Conservation (phyloP, 345 rosid species). For the Gossypium turneri region DNA sequence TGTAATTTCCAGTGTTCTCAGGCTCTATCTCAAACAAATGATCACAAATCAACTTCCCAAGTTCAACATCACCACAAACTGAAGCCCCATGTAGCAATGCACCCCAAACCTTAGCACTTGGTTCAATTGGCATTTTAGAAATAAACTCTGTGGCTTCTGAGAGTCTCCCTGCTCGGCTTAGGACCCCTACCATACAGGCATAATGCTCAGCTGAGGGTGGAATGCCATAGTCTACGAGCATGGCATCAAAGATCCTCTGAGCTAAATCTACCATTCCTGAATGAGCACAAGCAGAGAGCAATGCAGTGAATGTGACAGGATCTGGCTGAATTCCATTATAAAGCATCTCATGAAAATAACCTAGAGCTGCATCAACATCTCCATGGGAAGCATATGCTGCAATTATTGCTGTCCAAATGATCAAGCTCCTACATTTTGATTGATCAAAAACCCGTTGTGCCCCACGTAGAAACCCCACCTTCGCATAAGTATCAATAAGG, state of each 20-base stretch:
- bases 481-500: constrained; percentile 65
- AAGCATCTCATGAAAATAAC: constrained; percentile 56
- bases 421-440: constrained; percentile 51
- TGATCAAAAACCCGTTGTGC: constrained; percentile 57
- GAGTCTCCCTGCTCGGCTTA: constrained; percentile 70
- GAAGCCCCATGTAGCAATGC: constrained; percentile 81
- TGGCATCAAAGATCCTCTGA: constrained; percentile 47
- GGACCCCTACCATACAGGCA: constrained; percentile 76
- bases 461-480: constrained; percentile 56
- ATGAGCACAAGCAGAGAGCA: constrained; percentile 76
- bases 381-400: constrained; percentile 76
- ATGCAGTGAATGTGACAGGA: constrained; percentile 62
- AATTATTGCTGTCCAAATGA: constrained; percentile 83
- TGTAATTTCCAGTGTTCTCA: constrained; percentile 67
- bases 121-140: constrained; percentile 59
- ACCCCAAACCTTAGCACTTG: constrained; percentile 81
- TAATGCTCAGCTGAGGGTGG: constrained; percentile 71
- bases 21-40: constrained; percentile 69
- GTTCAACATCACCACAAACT: constrained; percentile 58
- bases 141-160: constrained; percentile 70
- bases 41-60: constrained; percentile 55
- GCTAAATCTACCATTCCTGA: constrained; percentile 61
- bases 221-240: constrained; percentile 39
- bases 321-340: constrained; percentile 54
- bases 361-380: constrained; percentile 48